phyloP scores from a whole-genome alignment of 441 rosid species.

The Populus hybrid region DNA sequence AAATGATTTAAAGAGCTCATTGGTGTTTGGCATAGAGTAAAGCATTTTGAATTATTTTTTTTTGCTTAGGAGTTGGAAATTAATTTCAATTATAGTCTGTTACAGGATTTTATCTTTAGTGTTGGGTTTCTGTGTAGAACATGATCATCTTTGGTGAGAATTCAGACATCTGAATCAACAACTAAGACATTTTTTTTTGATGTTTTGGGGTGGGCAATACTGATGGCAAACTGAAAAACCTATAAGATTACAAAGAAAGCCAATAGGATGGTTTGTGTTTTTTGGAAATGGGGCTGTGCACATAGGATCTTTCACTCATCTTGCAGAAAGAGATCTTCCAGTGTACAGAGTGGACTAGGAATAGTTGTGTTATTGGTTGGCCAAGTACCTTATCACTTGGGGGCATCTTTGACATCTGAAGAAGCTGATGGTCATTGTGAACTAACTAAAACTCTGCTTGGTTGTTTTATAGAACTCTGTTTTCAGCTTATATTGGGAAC shows the following conservation, averaged over 20 bases:
- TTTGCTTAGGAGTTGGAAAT: slow-evolving; percentile 1
- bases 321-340: neutral
- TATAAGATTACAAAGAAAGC: neutral
- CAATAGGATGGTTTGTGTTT: neutral
- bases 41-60: neutral
- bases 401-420: neutral
- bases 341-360: neutral
- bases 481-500: neutral
- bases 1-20: neutral
- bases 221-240: neutral
- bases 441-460: neutral
- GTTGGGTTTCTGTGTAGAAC: neutral
- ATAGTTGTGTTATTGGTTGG: neutral
- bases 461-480: neutral
- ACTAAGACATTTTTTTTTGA: neutral
- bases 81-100: neutral
- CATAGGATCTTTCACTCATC: neutral
- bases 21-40: neutral
- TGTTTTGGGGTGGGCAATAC: neutral
- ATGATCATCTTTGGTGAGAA: neutral
- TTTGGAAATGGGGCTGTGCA: neutral
- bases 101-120: neutral
- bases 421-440: neutral
- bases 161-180: neutral
- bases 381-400: neutral